Percentiles rank a stretch among this genome's conserved stretches.
phyloP scores from a whole-genome alignment of 2,329 filamentous ascomycete species.

The Seiridium cupressi region DNA sequence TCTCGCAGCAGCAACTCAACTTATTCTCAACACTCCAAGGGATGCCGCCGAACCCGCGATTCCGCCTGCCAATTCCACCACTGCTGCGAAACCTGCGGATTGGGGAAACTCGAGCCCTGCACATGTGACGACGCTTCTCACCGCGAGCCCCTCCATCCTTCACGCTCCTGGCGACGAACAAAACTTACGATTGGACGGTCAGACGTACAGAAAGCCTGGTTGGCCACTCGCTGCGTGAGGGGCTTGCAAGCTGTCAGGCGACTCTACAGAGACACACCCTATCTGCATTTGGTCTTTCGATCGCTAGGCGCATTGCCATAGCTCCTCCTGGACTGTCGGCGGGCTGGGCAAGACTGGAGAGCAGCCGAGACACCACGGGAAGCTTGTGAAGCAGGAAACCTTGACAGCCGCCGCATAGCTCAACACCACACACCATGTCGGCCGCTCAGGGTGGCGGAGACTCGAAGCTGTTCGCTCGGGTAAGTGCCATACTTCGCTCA shows the following conservation, averaged over 20 bases:
- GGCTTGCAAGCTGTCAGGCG: background rate
- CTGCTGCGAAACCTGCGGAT: background rate
- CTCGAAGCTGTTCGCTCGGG: constrained; percentile 98
- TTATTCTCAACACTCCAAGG: background rate
- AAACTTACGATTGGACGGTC: constrained; percentile 1
- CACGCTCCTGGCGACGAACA: background rate
- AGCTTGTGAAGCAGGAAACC: constrained; percentile 1
- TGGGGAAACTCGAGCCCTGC: background rate
- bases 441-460: constrained; percentile 72
- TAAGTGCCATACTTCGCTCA: constrained; percentile 45
- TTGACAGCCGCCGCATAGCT: background rate
- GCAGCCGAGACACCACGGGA: constrained; percentile 4
- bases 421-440: constrained; percentile 43
- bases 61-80: too few relatives aligned
- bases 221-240: background rate
- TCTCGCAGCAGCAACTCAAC: background rate
- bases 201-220: background rate
- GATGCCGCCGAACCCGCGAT: too few relatives aligned
- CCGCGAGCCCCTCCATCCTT: background rate
- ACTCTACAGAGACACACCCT: background rate
- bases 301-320: background rate
- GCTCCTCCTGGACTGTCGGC: background rate
- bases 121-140: background rate
- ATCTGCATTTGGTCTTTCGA: background rate
- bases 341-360: background rate